Evolutionary conservation across 768 basidiomycete species (phyloP).

Genomic region (Naganishia kalamii): DNA sequence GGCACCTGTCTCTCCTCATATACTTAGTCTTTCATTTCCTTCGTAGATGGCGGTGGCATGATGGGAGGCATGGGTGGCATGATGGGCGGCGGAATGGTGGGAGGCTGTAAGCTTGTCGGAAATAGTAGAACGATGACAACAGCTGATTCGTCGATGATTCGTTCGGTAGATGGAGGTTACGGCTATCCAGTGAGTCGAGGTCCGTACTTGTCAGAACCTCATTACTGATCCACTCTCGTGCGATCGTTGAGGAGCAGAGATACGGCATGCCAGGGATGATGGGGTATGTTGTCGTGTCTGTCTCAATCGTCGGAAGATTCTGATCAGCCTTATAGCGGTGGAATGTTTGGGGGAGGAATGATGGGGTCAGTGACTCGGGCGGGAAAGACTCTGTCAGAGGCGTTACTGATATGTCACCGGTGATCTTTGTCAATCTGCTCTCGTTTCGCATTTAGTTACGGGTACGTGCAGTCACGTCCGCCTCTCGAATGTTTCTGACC

Average conservation of each 20-base stretch:
- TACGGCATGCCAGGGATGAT: not conserved
- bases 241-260: not conserved
- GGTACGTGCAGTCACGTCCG: not conserved
- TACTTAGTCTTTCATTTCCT: not conserved
- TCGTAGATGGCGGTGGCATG: not conserved
- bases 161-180: slow-evolving; percentile 4
- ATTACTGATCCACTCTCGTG: not conserved
- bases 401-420: not conserved
- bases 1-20: not conserved
- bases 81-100: not conserved
- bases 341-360: not conserved
- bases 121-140: no score
- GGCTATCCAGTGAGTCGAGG: not conserved
- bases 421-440: not conserved
- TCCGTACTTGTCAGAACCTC: not conserved
- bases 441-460: not conserved
- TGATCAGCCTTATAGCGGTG: not conserved
- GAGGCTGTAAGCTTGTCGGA: no score
- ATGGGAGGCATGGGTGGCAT: not conserved
- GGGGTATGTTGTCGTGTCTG: no score
- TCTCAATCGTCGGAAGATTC: no score
- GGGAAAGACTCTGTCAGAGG: not conserved
- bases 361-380: not conserved
- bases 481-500: not conserved
- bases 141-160: no score